phyloP scores from a whole-genome alignment of 768 basidiomycete genomes.

The Calocera cornea region DNA sequence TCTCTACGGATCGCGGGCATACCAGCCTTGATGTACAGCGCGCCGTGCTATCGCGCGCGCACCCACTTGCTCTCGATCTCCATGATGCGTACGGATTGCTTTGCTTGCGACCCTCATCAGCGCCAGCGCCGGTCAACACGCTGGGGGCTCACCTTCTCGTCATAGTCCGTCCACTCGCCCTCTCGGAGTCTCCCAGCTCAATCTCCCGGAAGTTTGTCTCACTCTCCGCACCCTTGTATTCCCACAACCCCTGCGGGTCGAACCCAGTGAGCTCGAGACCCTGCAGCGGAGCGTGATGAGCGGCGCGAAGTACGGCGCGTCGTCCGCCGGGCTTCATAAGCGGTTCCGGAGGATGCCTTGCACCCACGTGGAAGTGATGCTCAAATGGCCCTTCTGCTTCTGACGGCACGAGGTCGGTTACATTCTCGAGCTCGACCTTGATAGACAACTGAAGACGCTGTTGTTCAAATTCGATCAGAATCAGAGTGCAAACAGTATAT shows the following conservation, averaged over 20 bases:
- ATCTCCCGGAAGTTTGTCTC: conserved; percentile 49
- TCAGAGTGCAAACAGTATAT: too few relatives aligned
- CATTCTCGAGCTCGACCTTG: too few relatives aligned
- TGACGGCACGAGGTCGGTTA: too few relatives aligned
- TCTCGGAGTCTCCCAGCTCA: conserved; percentile 50
- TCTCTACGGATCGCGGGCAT: too few relatives aligned
- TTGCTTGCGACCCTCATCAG: conserved; percentile 25
- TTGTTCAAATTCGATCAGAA: too few relatives aligned
- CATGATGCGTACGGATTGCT: conserved; percentile 56
- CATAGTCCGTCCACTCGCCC: conserved; percentile 76
- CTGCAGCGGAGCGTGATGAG: conserved; percentile 70
- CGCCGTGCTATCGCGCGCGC: conserved; percentile 35
- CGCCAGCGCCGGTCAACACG: not conserved
- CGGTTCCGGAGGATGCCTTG: not conserved
- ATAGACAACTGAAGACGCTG: too few relatives aligned
- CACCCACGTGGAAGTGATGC: conserved; percentile 58
- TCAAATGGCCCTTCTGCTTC: conserved; percentile 39
- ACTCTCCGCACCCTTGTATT: conserved; percentile 47
- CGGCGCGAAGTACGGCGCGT: conserved; percentile 45
- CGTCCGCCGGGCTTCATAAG: conserved; percentile 40
- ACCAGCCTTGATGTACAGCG: too few relatives aligned
- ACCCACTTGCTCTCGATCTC: conserved; percentile 52
- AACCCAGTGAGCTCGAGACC: conserved; percentile 68
- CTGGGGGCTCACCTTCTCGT: conserved; percentile 66
- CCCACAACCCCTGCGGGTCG: conserved; percentile 73